phyloP scores from a whole-genome alignment of 1,284 basidiomycete genomes.

The Marasmius sp. region DNA sequence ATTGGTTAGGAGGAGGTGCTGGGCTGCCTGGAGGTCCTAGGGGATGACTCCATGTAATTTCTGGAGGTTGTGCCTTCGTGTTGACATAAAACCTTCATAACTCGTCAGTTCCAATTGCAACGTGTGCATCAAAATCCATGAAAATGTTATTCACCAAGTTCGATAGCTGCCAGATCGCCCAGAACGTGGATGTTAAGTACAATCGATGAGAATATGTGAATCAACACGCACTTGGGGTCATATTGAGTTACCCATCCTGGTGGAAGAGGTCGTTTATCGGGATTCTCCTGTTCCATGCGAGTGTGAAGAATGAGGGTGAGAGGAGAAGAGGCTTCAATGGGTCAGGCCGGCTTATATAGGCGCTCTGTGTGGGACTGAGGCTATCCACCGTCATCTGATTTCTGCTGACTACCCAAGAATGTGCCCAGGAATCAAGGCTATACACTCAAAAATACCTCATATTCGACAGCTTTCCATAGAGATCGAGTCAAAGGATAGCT shows the following conservation, averaged over 20 bases:
- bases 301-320: not conserved
- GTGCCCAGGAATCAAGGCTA: not conserved
- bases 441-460: not conserved
- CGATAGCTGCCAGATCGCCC: slow-evolving; percentile 48
- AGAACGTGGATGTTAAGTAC: slow-evolving; percentile 20
- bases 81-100: slow-evolving; percentile 69
- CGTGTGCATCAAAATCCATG: not conserved
- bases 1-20: slow-evolving; percentile 36
- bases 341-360: not conserved
- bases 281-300: slow-evolving; percentile 38
- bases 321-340: not conserved
- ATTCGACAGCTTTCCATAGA: too few species aligned
- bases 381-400: not conserved
- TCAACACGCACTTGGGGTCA: slow-evolving; percentile 57
- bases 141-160: slow-evolving; percentile 50
- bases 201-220: slow-evolving; percentile 16
- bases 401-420: not conserved
- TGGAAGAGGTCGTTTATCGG: slow-evolving; percentile 63
- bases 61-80: slow-evolving; percentile 56
- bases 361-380: not conserved
- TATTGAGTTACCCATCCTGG: slow-evolving; percentile 71
- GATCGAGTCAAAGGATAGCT: too few species aligned
- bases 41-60: slow-evolving; percentile 67
- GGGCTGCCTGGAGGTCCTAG: slow-evolving; percentile 43
- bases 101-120: not conserved